Conservation (phyloP, 1,139 yeast genomes). For the Chernovozyma aurita region DNA sequence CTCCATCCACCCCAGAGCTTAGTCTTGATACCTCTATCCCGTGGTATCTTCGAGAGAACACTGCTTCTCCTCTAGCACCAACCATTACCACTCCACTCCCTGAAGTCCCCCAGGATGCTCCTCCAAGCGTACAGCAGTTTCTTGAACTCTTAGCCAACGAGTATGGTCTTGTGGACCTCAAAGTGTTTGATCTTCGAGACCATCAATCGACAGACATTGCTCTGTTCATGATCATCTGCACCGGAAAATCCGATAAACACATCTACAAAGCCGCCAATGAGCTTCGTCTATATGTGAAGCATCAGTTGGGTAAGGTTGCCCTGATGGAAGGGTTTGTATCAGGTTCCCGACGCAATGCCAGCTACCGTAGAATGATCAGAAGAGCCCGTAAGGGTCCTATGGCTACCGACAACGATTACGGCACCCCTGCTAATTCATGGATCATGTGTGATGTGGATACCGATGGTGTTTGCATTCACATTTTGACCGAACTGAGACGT, state of each 20-base stretch:
- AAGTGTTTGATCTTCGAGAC: conserved; percentile 48
- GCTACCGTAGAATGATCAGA: conserved; percentile 58
- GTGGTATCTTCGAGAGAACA: conserved; percentile 59
- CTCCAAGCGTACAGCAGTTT: conserved; percentile 43
- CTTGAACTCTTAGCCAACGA: conserved; percentile 48
- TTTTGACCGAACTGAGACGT: conserved; percentile 69
- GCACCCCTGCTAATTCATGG: conserved; percentile 68
- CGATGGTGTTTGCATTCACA: conserved; percentile 63
- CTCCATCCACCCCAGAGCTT: too few species aligned
- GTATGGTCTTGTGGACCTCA: conserved; percentile 61
- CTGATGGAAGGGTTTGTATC: conserved; percentile 70
- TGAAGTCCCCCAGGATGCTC: conserved; percentile 52
- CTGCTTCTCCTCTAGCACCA: conserved; percentile 33
- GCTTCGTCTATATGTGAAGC: conserved; percentile 38
- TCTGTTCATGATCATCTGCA: conserved; percentile 58
- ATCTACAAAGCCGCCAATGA: conserved; percentile 66
- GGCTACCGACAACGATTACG: conserved; percentile 54
- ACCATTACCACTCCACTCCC: conserved; percentile 37
- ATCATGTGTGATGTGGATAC: conserved; percentile 66
- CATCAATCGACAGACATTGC: conserved; percentile 38
- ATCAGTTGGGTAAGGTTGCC: conserved; percentile 34
- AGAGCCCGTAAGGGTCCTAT: conserved; percentile 52
- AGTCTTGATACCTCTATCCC: conserved; percentile 25
- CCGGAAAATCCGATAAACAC: conserved; percentile 79
- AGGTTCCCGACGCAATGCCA: conserved; percentile 51